phyloP scores from a whole-genome alignment of 2,329 filamentous ascomycete genomes.

The Diplodia scrobiculata region DNA sequence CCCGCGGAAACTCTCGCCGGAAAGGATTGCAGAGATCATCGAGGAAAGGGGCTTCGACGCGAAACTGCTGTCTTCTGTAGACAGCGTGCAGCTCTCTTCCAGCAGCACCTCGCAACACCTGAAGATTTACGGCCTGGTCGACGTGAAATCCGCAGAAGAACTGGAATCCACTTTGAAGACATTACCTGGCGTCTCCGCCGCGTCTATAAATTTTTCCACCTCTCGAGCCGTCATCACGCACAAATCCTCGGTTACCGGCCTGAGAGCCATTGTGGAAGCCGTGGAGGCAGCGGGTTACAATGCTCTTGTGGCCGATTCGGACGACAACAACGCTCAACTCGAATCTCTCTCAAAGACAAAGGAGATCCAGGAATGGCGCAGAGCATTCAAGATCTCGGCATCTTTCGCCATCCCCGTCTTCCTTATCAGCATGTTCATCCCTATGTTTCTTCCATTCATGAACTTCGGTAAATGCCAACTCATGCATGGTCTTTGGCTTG shows the following conservation, averaged over 20 bases:
- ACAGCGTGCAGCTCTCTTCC: conserved; percentile 57
- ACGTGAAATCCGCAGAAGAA: conserved; percentile 69
- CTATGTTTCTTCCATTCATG: conserved; percentile 75
- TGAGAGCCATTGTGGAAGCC: conserved; percentile 78
- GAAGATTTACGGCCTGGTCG: conserved; percentile 78
- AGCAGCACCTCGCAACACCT: conserved; percentile 68
- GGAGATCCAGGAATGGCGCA: conserved; percentile 91
- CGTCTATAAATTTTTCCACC: conserved; percentile 70
- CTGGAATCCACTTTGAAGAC: conserved; percentile 69
- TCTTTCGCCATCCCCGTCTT: conserved; percentile 89
- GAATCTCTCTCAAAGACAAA: conserved; percentile 95
- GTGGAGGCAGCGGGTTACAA: conserved; percentile 85
- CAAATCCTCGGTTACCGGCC: conserved; percentile 69
- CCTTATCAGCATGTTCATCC: conserved; percentile 87
- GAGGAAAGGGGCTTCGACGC: conserved; percentile 91
- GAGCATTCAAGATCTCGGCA: conserved; percentile 74
- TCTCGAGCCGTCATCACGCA: conserved; percentile 75
- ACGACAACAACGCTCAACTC: conserved; percentile 95
- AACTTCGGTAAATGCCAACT: conserved; percentile 75
- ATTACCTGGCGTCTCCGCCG: conserved; percentile 72
- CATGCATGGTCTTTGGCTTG: conserved; percentile 77
- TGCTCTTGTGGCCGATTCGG: conserved; percentile 82
- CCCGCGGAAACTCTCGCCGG: conserved; percentile 66
- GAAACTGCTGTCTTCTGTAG: conserved; percentile 73
- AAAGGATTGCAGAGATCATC: conserved; percentile 78